Base-by-base conservation (phyloP, 1,139 yeast genomes). In the Pichia sp. region DNA sequence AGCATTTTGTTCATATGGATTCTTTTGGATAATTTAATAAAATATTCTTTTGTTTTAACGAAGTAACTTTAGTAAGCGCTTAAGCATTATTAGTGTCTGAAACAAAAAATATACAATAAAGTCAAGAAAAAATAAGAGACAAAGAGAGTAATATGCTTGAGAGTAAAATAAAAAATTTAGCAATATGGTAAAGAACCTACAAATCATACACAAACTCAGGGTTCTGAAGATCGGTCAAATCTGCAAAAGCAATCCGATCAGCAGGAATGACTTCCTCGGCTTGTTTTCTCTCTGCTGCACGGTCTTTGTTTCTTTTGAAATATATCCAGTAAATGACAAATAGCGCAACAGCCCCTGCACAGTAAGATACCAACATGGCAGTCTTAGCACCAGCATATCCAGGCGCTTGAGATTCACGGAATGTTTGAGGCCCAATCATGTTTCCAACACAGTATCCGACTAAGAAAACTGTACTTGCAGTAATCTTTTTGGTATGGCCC, bases 381-480 rank as follows among this genome's bases (percentile, higher is more conserved):
- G 61, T 67, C 54, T 74, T 73, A 2, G 79, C 82, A 31, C 77
- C 73, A 2, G 61, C 62, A 59, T 77, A 78, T 2, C 57, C 51
- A 5, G 82, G 82, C 0, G 78, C 76, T 61, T 78, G 77, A 3
- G 54, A 57, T 0, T 67, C 66, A 38, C 69, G 64, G 59, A 77
- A 79, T 3, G 80, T 74, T 60, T 77, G 81, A 5, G 81, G 80
- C 1, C 82, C 83, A 53, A 82, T 74, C 51, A 85, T 72, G 60
- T 86, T 85, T 29, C 93, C 89, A 30, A 79, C 78, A 60, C 86
- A 81, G 63, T 81, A 84, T 0, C 61, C 62, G 38, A 85, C 72
- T 69, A 85, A 76, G 44, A 78, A 75, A 41, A 81, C 65, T 1
- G 85, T 85, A 65, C 78, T 82, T 43, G 80, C 77, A 8, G 82